These are phyloP conservation scores for Boletus albobrunnescens DNA, from an alignment of 1,284 basidiomycete genomes.

Conservation along the genomic window DNA sequence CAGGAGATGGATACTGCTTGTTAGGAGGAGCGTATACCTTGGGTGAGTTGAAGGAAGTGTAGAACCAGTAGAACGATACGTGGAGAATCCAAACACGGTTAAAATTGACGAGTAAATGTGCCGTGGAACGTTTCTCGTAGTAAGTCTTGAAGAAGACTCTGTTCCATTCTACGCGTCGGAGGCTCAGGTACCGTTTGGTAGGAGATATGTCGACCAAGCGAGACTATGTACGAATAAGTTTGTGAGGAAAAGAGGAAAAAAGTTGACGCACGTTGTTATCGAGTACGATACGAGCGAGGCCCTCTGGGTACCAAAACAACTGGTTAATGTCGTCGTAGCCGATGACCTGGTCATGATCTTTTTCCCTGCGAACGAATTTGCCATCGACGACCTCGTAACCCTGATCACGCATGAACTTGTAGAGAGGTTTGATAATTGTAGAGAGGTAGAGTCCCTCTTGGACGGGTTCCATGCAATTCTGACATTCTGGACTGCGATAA, in stretches of 20 bases:
- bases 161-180: slow-evolving; percentile 88
- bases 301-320: slow-evolving; percentile 99
- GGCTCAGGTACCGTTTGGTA: slow-evolving; percentile 86
- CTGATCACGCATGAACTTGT: slow-evolving; percentile 95
- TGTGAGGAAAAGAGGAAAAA: background rate
- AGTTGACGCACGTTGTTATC: slow-evolving; percentile 69
- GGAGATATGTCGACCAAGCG: slow-evolving; percentile 88
- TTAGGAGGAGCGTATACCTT: slow-evolving; percentile 77
- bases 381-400: slow-evolving; percentile 95
- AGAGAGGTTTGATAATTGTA: slow-evolving; percentile 90
- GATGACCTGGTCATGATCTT: slow-evolving; percentile 93
- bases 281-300: slow-evolving; percentile 87
- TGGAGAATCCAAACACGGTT: slow-evolving; percentile 97
- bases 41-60: slow-evolving; percentile 95
- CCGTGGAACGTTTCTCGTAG: slow-evolving; percentile 88
- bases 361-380: slow-evolving; percentile 92
- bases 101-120: slow-evolving; percentile 93
- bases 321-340: slow-evolving; percentile 99
- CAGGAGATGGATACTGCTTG: slow-evolving; percentile 54
- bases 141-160: slow-evolving; percentile 97
- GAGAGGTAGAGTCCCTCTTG: slow-evolving; percentile 94
- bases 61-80: slow-evolving; percentile 88
- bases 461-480: slow-evolving; percentile 90
- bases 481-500: slow-evolving; percentile 97
- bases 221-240: slow-evolving; percentile 46